These are phyloP conservation scores for Bertia moriformis DNA, from an alignment of 2,329 filamentous ascomycete genomes.

Conservation along the genomic window DNA sequence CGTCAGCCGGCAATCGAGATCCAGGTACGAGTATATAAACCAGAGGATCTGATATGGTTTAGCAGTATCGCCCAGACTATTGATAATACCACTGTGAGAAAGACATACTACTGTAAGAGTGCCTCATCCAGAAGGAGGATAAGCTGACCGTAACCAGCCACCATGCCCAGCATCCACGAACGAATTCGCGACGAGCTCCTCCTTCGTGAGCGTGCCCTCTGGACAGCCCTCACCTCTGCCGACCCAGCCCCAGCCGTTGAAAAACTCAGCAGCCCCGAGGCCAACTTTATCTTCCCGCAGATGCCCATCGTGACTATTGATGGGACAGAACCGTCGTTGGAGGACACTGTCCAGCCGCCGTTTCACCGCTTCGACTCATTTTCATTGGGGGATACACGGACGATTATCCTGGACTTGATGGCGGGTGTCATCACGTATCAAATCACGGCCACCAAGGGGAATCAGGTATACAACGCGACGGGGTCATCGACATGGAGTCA, in stretches of 20 bases:
- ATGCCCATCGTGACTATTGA: conserved; percentile 14
- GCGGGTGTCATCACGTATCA: conserved; percentile 12
- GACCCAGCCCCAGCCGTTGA: conserved; percentile 16
- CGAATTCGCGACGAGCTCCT: conserved; percentile 18
- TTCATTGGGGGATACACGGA: conserved; percentile 12
- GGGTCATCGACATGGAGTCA: conserved; percentile 19
- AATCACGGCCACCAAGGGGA: conserved; percentile 12
- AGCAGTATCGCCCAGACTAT: too few relatives aligned
- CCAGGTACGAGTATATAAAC: too few relatives aligned
- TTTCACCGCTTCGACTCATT: conserved; percentile 18
- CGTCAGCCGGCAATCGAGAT: too few relatives aligned
- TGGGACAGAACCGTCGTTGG: conserved; percentile 9
- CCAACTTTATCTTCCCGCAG: conserved; percentile 16
- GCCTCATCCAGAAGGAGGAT: too few relatives aligned
- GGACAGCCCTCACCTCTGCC: conserved; percentile 19
- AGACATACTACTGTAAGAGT: too few relatives aligned
- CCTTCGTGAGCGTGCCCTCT: conserved; percentile 16
- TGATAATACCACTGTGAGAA: too few relatives aligned
- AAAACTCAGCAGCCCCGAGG: conserved; percentile 14
- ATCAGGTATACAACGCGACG: conserved; percentile 11
- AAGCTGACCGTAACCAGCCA: too few relatives aligned
- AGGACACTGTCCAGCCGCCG: conserved; percentile 11
- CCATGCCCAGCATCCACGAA: conserved; percentile 19
- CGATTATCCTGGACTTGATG: conserved; percentile 11
- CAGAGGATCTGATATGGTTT: too few relatives aligned